Base-by-base conservation (phyloP, 192 early-diverging fungal species). In the Gaertneriomyces sp. region DNA sequence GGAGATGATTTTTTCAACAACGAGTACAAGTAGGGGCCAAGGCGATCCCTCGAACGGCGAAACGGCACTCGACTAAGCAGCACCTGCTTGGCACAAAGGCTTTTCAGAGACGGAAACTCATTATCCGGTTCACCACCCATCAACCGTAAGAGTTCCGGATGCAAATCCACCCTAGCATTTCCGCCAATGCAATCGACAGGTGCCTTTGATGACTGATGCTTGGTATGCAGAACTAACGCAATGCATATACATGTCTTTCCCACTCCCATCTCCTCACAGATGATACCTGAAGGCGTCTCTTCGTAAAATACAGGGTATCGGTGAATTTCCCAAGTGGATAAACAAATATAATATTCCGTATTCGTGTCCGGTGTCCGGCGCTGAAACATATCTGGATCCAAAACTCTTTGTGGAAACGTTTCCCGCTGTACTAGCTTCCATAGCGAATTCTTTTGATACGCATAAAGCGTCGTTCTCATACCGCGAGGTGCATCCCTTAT, bases 231-330 rank as follows among this genome's bases (percentile, higher is more conserved):
- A 14, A 88, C 82, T 7, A 86, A 69, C 8, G 89, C 84, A 10
- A 70, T 63, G 39, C 61, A 58, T 8, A 68, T 68, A 45, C 66
- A 68, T 2, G 66, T 68, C 25, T 68, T 68, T 20, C 66, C 54
- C 39, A 38, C 90, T n/a, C 92, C 91, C 92, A 94, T 94, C 38
- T 92, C 90, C 64, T 92, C 92, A 71, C 88, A 91, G 45, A 93
- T 85, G 54, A 93, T 89, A 0, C 92, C 90, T 17, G 87, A 88
- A 6, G 63, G 72, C 0, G 72, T 60, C 65, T 74, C 76, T 7
- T 61, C 71, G 60, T 71, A 81, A 60, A 5, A 45, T 3, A 53
- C 61, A 5, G 77, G 74, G 10, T 73, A 68, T 4, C 41, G 40
- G 59, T 61, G 73, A 16, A 55, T 52, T 51, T 53, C 60, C 10